phyloP scores from a whole-genome alignment of 768 basidiomycete genomes.

The Asterophora lycoperdoides region DNA sequence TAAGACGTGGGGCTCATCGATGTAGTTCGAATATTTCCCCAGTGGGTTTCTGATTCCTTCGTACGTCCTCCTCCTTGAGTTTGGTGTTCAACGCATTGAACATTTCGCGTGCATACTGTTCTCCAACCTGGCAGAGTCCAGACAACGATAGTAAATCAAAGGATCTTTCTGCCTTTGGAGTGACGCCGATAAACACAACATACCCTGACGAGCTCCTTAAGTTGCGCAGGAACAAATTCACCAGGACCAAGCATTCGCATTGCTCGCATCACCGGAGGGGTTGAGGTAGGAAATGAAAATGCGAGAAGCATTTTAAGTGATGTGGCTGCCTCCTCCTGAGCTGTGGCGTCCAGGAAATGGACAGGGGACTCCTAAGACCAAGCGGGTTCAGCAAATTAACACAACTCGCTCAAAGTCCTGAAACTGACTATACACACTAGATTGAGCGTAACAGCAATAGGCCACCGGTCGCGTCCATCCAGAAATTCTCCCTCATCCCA shows the following conservation, averaged over 20 bases:
- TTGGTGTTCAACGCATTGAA: conserved; percentile 56
- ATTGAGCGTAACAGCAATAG: conserved; percentile 75
- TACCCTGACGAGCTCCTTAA: conserved; percentile 57
- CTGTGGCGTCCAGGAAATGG: conserved; percentile 72
- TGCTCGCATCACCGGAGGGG: conserved; percentile 47
- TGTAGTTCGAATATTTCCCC: conserved; percentile 45
- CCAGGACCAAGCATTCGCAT: conserved; percentile 63
- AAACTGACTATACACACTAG: conserved; percentile 44
- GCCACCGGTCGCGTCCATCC: conserved; percentile 62
- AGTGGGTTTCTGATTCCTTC: conserved; percentile 57
- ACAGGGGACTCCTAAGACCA: conserved; percentile 52
- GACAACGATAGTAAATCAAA: not conserved
- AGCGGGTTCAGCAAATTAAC: not conserved
- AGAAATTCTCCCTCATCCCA: conserved; percentile 81
- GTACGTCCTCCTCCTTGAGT: conserved; percentile 58
- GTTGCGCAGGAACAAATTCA: conserved; percentile 44
- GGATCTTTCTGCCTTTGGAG: not conserved
- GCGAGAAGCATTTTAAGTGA: conserved; percentile 57
- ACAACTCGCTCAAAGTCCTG: not conserved
- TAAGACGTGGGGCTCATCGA: conserved; percentile 9
- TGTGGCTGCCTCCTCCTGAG: conserved; percentile 66
- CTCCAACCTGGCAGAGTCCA: conserved; percentile 59
- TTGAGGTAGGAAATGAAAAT: conserved; percentile 51
- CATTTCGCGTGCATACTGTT: conserved; percentile 58
- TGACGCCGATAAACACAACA: conserved; percentile 1